These are phyloP conservation scores for Arachis hypogaea DNA, from an alignment of 306 rosid genomes.

Conservation along the genomic window DNA sequence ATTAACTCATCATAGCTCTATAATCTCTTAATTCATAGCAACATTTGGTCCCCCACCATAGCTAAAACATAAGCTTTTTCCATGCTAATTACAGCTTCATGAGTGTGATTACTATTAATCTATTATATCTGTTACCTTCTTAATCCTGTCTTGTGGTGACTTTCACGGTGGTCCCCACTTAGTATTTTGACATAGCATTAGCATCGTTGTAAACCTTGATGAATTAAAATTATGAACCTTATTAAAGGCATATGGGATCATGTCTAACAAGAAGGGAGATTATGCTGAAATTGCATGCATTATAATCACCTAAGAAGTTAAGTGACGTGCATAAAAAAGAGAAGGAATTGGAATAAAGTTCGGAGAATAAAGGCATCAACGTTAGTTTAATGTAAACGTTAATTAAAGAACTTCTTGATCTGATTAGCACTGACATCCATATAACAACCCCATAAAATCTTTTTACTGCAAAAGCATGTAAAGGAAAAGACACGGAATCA, in stretches of 20 bases:
- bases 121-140: neutral
- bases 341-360: neutral
- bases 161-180: neutral
- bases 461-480: neutral
- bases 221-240: neutral
- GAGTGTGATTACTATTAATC: neutral
- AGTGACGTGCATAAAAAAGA: neutral
- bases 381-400: neutral
- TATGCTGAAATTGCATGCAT: neutral
- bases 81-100: constrained; percentile 11
- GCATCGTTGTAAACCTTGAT: neutral
- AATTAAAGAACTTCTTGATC: neutral
- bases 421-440: neutral
- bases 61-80: neutral
- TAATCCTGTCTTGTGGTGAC: neutral
- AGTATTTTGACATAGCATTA: neutral
- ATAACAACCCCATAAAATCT: neutral
- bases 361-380: neutral
- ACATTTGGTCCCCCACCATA: constrained; percentile 32
- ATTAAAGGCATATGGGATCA: neutral
- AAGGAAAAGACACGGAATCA: neutral
- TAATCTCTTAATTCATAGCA: neutral
- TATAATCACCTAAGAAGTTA: neutral
- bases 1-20: neutral
- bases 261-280: constrained; percentile 2